Conservation (phyloP, 225 moss, liverwort and hornwort genomes). For the Physcomitrellopsis africana region DNA sequence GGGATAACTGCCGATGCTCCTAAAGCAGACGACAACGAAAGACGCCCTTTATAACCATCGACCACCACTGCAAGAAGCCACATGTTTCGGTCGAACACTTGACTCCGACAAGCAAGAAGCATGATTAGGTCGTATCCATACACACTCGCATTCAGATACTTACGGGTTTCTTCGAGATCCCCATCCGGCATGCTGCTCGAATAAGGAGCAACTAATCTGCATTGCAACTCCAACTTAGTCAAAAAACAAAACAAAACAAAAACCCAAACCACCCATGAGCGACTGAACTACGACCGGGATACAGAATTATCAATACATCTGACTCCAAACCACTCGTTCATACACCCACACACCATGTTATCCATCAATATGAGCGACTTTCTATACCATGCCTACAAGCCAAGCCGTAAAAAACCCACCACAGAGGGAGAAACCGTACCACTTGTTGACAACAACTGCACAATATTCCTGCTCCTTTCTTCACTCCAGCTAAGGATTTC, state of each 20-base stretch:
- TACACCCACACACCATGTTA: not conserved
- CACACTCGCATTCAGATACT: slow-evolving; percentile 42
- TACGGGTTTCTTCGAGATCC: slow-evolving; percentile 99
- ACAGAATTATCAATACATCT: not conserved
- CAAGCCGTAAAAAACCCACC: slow-evolving; percentile 1
- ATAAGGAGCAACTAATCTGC: slow-evolving; percentile 97
- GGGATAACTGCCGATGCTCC: too few relatives aligned
- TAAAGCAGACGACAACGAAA: too few relatives aligned
- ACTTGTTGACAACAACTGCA: slow-evolving; percentile 91
- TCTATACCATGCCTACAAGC: not conserved
- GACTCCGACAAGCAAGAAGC: slow-evolving; percentile 11
- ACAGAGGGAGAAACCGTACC: slow-evolving; percentile 43
- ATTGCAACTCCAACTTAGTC: slow-evolving; percentile 15
- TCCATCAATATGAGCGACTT: not conserved
- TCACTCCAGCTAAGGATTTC: slow-evolving; percentile 74
- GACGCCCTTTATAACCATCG: not conserved
- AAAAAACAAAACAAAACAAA: not conserved
- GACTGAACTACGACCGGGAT: not conserved
- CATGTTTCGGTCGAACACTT: not conserved
- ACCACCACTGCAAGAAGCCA: not conserved
- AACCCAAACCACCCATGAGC: not conserved
- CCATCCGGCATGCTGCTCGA: slow-evolving; percentile 99
- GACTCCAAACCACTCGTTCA: slow-evolving; percentile 4
- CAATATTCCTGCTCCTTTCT: slow-evolving; percentile 74
- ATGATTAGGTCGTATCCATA: not conserved